Base-by-base conservation (phyloP, 2,329 filamentous ascomycete genomes). In the Trichophyton benhamiae region DNA sequence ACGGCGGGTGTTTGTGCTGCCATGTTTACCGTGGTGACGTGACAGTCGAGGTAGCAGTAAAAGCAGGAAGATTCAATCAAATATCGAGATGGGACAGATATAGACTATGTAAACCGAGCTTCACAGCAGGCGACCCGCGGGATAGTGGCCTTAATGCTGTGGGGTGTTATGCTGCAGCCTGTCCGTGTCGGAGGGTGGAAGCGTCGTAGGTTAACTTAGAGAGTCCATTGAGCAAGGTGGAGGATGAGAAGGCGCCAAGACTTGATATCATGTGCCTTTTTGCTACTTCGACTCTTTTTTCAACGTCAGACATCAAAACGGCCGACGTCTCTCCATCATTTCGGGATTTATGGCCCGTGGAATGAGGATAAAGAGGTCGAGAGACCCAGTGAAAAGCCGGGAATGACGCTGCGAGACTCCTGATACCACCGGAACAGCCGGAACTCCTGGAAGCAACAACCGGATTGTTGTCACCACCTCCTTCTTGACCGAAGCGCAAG, bases 1-100 rank as follows among this genome's bases (percentile, higher is more conserved):
- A 99, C 94, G 89, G 94, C 94, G 72, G 94, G 94, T 75, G 94
- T 97, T 85, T 97, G 92, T 80, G 88, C 88, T 74, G 94, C 92
- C 94, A 99, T 99, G 65, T 70, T 74, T 48, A 25, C 3, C n/a
- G 44, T 48, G 46, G 46, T 52, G 46, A 27, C 46, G 46, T 52
- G 46, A 52, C 22, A n/a, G 46, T 25, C 46, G 11, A 25, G 25
- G 22, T 11, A 27, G 25, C 46, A 27, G 22, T 9, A 30, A 30
- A 25, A 25, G 8, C 5, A 15, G 11, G 13, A 27, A 22, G 6
- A 27, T 11, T 13, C 20, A 27, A 52, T 22, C 3, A 13, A 27
- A 6, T 6, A 7, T 7, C 41, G 41, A 27, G 11, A 9, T 27
- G 20, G 15, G 5, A 27, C 11, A 27, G 25, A 13, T 27, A n/a